A percentile compares a stretch with the other conserved stretches of the same genome.
phyloP scores from a whole-genome alignment of 345 rosid species.

The Lepidium aucheri region DNA sequence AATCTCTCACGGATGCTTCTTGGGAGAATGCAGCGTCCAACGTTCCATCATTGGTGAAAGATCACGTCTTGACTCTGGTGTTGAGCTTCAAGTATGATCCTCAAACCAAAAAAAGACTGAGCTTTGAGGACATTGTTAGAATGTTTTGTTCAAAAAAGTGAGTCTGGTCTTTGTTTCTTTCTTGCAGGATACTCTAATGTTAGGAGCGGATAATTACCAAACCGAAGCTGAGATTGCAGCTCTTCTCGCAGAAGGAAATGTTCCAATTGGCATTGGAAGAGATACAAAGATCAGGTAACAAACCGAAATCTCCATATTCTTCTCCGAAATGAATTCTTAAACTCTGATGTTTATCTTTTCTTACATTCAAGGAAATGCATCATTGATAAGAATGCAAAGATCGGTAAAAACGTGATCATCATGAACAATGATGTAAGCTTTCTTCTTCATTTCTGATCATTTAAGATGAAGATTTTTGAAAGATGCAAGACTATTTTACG shows the following conservation, averaged over 20 bases:
- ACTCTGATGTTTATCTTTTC: background rate
- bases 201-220: slow-evolving; percentile 90
- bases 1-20: slow-evolving; percentile 95
- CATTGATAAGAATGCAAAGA: slow-evolving; percentile 88
- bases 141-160: background rate
- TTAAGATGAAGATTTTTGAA: background rate
- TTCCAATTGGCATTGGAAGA: slow-evolving; percentile 79
- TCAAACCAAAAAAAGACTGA: background rate
- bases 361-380: slow-evolving; percentile 65
- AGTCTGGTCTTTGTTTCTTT: background rate
- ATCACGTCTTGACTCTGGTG: slow-evolving; percentile 80
- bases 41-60: slow-evolving; percentile 89
- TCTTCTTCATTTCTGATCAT: background rate
- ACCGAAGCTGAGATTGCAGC: slow-evolving; percentile 92
- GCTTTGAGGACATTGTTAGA: background rate
- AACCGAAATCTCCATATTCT: background rate
- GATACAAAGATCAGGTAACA: slow-evolving; percentile 72
- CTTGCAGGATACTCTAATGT: slow-evolving; percentile 74
- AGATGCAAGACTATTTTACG: background rate
- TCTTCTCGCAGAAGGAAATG: slow-evolving; percentile 73
- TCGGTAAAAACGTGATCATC: slow-evolving; percentile 78
- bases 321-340: background rate
- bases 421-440: slow-evolving; percentile 62
- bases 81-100: slow-evolving; percentile 61
- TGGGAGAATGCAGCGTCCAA: slow-evolving; percentile 64